Evolutionary conservation across 75 land plant species (phyloP), one percentile per base, ranked within the genome.

Genomic region (Azolla pinnata): DNA sequence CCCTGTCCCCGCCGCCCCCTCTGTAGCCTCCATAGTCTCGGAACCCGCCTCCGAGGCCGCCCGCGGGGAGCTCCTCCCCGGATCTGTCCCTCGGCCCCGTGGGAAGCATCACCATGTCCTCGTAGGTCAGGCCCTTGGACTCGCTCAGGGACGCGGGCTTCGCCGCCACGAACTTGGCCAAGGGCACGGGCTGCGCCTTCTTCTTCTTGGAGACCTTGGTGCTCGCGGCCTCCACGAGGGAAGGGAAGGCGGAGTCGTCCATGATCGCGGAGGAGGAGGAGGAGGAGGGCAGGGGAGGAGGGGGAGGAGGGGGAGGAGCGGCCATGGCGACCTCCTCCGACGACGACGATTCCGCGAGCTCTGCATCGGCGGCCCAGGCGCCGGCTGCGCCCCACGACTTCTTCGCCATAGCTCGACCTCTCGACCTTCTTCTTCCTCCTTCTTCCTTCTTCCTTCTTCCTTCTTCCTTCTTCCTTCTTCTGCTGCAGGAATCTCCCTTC

Each of bases 361-460:
- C 93, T 33, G 87, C 31, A n/a, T 88, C 93, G 8, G 76, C 72
- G 8, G 93, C 93, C 93, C 93, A 88, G 2, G 87, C 80, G 26
- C 93, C 93, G 23, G 86, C 82, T 23, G 79, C 82, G 14, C 69
- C 55, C 93, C 87, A 83, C 1, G 74, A 33, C 14, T 52, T 52
- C 58, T 56, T 54, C 56, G 69, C 69, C 73, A 70, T 70, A 24
- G 49, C 49, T 46, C n/a, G n/a, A n/a, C n/a, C n/a, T n/a, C n/a
- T n/a, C n/a, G n/a, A n/a, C n/a, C n/a, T n/a, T n/a, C n/a, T n/a
- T n/a, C n/a, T n/a, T n/a, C n/a, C n/a, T n/a, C n/a, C n/a, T n/a
- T n/a, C n/a, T n/a, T n/a, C n/a, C n/a, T n/a, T n/a, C n/a, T n/a
- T n/a, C n/a, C n/a, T n/a, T n/a, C n/a, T n/a, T n/a, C n/a, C n/a